Evolutionary conservation across 345 rosid species (phyloP), one percentile per base, ranked within the genome.

Genomic region (Linum trigynum): DNA sequence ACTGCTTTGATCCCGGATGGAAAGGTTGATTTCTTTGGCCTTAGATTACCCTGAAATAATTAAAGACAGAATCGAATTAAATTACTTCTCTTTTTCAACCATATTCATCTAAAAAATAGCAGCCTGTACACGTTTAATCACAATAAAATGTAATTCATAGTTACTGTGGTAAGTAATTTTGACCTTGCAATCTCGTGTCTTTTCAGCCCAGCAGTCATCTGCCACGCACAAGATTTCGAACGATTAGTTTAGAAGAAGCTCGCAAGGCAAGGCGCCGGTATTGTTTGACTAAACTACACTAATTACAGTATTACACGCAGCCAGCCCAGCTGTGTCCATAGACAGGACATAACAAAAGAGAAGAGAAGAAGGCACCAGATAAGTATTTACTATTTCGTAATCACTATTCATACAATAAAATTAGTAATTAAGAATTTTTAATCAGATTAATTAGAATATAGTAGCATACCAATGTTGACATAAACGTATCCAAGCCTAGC

Each of bases 131-230:
- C 42, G 32, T 38, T 14, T 2, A 64, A 5, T n/a, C 32, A 10
- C 16, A 36, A 9, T 3, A 51, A 59, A 58, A 42, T n/a, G 45
- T 15, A 17, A 38, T 39, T 36, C 56, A 37, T 39, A 39, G 45
- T 17, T 42, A 32, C 23, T 45, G 17, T 15, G 70, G 37, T 36
- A 50, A 50, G 32, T 23, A 23, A 23, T 23, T 23, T 23, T 23
- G 75, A 92, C 91, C 86, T 85, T 74, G 36, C 39, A 56, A 69
- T 86, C 95, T 53, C 98, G 90, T 75, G 77, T 39, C 70, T 83
- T 68, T 79, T 90, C 96, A 61, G 92, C 98, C 98, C 98, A 92
- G 71, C 97, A 88, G 76, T 92, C 98, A 81, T 92, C 98, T 90
- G 67, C 32, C 32, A 23, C 32, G 62, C 62, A 59, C 37, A 2